Percentiles rank a stretch among this genome's conserved stretches.
Evolutionary conservation across 805 yeast genomes (phyloP).

Genomic region (Kurtzmaniella cleridarum): DNA sequence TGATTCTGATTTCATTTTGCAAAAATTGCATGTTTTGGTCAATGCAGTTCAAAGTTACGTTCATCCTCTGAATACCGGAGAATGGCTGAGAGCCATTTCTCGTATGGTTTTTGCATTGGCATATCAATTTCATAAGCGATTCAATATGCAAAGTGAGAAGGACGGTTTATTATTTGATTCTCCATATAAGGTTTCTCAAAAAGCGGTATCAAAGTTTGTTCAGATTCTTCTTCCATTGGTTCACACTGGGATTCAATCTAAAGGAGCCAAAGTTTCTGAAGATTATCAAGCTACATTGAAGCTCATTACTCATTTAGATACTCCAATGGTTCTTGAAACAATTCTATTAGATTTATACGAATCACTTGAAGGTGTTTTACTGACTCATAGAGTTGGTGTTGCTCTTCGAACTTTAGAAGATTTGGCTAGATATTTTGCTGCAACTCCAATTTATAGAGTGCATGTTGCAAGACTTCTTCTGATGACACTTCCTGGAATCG

Average conservation of each 20-base stretch:
- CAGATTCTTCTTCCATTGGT: constrained; percentile 50
- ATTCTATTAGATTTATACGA: constrained; percentile 71
- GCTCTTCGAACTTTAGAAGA: constrained; percentile 66
- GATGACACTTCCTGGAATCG: constrained; percentile 74
- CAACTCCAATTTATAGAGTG: constrained; percentile 58
- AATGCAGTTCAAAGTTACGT: constrained; percentile 73
- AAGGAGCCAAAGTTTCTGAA: constrained; percentile 49
- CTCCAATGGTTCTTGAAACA: constrained; percentile 48
- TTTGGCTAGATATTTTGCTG: constrained; percentile 61
- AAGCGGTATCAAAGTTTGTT: constrained; percentile 39
- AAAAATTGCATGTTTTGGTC: constrained; percentile 48
- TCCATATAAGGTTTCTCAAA: constrained; percentile 32
- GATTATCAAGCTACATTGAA: constrained; percentile 56
- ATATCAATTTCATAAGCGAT: constrained; percentile 55
- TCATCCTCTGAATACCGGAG: constrained; percentile 90
- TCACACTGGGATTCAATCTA: constrained; percentile 73
- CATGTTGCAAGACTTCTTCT: constrained; percentile 74
- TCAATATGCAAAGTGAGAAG: constrained; percentile 40
- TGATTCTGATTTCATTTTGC: constrained; percentile 43
- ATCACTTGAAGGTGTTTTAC: constrained; percentile 60
- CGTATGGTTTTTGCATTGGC: constrained; percentile 58
- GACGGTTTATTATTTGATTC: constrained; percentile 20
- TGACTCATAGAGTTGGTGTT: constrained; percentile 74
- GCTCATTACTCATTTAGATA: constrained; percentile 57
- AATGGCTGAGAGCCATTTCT: constrained; percentile 75